Evolutionary conservation across 495 filamentous ascomycete genomes (phyloP), one percentile per base, ranked within the genome.

Genomic region (Xeromyces bisporus): DNA sequence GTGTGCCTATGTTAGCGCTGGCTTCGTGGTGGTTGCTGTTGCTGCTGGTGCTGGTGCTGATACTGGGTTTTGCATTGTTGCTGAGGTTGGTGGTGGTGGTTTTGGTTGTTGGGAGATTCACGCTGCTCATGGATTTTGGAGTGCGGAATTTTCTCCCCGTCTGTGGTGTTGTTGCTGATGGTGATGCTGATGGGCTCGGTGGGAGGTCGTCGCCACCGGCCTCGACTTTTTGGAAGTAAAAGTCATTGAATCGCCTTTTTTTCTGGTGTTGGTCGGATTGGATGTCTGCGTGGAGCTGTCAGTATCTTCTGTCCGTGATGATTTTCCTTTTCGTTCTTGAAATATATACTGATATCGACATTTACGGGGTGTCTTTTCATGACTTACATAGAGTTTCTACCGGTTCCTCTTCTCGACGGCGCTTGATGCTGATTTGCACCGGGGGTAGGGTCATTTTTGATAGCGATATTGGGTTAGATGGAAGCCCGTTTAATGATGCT

Each of bases 401-500:
- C 4, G 67, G 66, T 14, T 69, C 67, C 36, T 71, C 67, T 26
- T 66, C 63, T 13, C 62, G 61, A n/a, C 62, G 62, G 12, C 67
- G 56, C 44, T 71, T 71, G 44, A 71, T 63, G 6, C 57, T 62
- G 26, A 71, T 65, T 13, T 63, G 62, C 35, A 69, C 66, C 18
- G 64, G 66, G 20, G 63, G 64, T 23, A 64, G 42, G 13, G 56
- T 28, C 65, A 69, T 12, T 8, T 5, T 21, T 40, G 27, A 17
- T 23, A 10, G 16, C 29, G 29, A 18, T n/a, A n/a, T n/a, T n/a
- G n/a, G n/a, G n/a, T n/a, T n/a, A n/a, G n/a, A n/a, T n/a, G n/a
- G n/a, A n/a, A n/a, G n/a, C n/a, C n/a, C n/a, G n/a, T n/a, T n/a
- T n/a, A n/a, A n/a, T n/a, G n/a, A n/a, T n/a, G n/a, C n/a, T n/a